phyloP scores from a whole-genome alignment of 2,329 filamentous ascomycete genomes.

The Ophiocordyceps unilateralis region DNA sequence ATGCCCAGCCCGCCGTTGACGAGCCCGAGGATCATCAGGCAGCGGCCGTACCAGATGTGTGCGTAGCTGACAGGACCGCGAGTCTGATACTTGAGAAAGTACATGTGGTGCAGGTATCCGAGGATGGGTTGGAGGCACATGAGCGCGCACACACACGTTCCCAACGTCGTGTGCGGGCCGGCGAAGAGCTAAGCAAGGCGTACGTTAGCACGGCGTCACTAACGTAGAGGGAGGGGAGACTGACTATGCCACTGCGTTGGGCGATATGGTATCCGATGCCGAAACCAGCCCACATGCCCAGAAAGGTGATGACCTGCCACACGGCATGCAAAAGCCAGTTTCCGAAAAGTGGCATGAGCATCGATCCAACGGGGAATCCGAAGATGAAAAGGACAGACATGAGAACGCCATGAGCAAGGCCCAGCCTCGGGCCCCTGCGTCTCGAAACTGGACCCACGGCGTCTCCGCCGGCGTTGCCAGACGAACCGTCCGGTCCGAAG shows the following conservation, averaged over 20 bases:
- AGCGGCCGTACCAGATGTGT: conserved; percentile 47
- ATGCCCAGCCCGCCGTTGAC: conserved; percentile 48
- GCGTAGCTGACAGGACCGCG: conserved; percentile 34
- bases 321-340: conserved; percentile 39
- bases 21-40: conserved; percentile 38
- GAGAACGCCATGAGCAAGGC: conserved; percentile 34
- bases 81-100: conserved; percentile 27
- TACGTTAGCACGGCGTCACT: neutral
- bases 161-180: conserved; percentile 36
- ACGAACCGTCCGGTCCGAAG: conserved; percentile 4
- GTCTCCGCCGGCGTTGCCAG: conserved; percentile 1
- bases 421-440: conserved; percentile 1
- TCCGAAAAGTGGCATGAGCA: conserved; percentile 41
- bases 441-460: neutral
- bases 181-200: conserved; percentile 27
- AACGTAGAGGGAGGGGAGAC: neutral
- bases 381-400: conserved; percentile 42
- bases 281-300: conserved; percentile 43
- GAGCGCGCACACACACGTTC: conserved; percentile 34
- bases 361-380: conserved; percentile 41
- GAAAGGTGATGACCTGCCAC: conserved; percentile 35
- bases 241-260: conserved; percentile 3
- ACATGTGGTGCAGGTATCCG: conserved; percentile 38
- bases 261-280: conserved; percentile 35
- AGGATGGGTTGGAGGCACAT: conserved; percentile 40